Percentiles rank a stretch among this genome's conserved stretches.
phyloP scores from a whole-genome alignment of 257 asterid species.

The Solanum chmielewskii region DNA sequence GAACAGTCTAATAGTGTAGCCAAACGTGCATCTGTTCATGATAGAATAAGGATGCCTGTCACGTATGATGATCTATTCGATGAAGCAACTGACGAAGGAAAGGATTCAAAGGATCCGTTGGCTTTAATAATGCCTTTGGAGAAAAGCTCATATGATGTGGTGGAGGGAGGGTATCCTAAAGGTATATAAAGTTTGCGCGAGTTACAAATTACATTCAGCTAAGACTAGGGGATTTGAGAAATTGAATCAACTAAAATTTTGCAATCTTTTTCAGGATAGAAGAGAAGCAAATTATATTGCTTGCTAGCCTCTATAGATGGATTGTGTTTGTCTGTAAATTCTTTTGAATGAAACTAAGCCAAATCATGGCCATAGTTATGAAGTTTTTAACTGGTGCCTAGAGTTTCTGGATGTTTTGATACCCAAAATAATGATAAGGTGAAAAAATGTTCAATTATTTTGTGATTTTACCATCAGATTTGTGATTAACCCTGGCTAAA shows the following conservation, averaged over 20 bases:
- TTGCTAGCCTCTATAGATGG: background rate
- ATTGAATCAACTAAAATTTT: background rate
- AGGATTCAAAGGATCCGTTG: slow-evolving; percentile 12
- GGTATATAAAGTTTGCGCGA: background rate
- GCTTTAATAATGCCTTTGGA: background rate
- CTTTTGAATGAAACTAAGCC: background rate
- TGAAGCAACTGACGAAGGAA: slow-evolving; percentile 4
- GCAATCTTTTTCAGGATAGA: background rate
- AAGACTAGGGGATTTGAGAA: background rate
- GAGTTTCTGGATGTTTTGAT: background rate
- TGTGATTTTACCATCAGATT: background rate
- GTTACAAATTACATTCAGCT: background rate
- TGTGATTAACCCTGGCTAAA: background rate
- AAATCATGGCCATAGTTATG: background rate
- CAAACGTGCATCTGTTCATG: slow-evolving; percentile 45
- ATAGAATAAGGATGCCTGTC: slow-evolving; percentile 66
- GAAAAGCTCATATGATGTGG: background rate
- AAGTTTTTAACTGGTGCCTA: background rate
- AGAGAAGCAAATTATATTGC: background rate
- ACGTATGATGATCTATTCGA: slow-evolving; percentile 53
- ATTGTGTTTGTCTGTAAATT: background rate
- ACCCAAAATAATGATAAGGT: background rate
- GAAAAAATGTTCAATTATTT: background rate
- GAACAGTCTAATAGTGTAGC: slow-evolving; percentile 11
- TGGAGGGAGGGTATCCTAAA: background rate